Evolutionary conservation across 2,329 filamentous ascomycete genomes (phyloP), one percentile per base, ranked within the genome.

Genomic region (Exophiala alcalophila): DNA sequence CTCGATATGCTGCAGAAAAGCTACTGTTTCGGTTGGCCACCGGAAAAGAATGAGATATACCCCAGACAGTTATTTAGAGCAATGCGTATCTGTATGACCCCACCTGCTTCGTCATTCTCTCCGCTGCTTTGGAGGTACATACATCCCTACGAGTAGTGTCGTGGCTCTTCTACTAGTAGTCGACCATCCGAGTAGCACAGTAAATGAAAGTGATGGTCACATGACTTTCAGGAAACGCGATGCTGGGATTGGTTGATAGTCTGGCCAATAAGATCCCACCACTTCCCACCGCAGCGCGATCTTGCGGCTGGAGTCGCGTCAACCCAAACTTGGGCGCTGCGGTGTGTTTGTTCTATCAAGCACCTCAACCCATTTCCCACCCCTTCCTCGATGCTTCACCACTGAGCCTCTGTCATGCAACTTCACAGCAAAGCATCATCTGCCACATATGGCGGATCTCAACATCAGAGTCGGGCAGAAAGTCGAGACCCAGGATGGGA

Each of bases 401-500:
- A 19, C 7, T 18, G 10, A n/a, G 9, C 5, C 11, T 19, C 38
- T 47, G 49, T 45, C 44, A 51, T 51, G 49, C 37, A 11, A 23
- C 40, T 46, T 34, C 21, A 18, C 34, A 16, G n/a, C 41, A 11
- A 31, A 5, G n/a, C 19, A 33, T 10, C 25, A 29, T 21, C 11
- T 21, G 39, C 38, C 45, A 49, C 52, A 38, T 14, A 65, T 66
- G 63, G 56, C 55, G 42, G 65, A 65, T 33, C 56, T 66, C 40
- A 58, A 57, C 27, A 27, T 70, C 54, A 53, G 60, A 23, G 59
- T 69, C 40, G 90, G 88, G 58, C 85, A 92, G 69, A 79, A 77
- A 52, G 78, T 97, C 65, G 80, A 83, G 66, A 81, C 94, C 55
- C 79, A 75, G 58, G 85, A 95, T 66, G 84, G 84, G 59, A 83